Conservation (phyloP, 768 basidiomycete genomes). For the Mycena alexandri region DNA sequence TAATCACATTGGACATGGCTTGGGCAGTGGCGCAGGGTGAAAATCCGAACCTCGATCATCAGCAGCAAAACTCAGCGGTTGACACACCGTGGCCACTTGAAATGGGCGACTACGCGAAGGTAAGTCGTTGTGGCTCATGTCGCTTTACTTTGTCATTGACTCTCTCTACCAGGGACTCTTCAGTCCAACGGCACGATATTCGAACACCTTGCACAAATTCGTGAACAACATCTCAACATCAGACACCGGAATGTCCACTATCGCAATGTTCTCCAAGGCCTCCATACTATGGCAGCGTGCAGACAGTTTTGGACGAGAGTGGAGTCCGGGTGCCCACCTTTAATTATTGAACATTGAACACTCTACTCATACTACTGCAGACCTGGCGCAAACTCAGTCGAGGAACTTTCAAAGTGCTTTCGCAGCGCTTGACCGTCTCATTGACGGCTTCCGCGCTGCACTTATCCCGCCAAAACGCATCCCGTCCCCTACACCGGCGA, state of each 20-base stretch:
- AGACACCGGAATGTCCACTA: slow-evolving; percentile 7
- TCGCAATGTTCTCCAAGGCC: slow-evolving; percentile 15
- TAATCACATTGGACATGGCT: slow-evolving; percentile 47
- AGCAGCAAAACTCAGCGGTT: slow-evolving; percentile 15
- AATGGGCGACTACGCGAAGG: slow-evolving; percentile 52
- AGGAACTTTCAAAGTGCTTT: not conserved
- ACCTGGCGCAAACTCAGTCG: not conserved
- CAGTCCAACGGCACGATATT: slow-evolving; percentile 15
- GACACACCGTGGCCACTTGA: slow-evolving; percentile 56
- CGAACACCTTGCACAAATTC: slow-evolving; percentile 1
- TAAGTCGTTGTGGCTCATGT: slow-evolving; percentile 19
- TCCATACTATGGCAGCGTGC: slow-evolving; percentile 14
- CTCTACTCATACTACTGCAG: not conserved
- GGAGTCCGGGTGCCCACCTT: not conserved
- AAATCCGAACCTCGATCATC: slow-evolving; percentile 39
- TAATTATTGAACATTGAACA: not conserved
- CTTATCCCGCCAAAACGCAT: slow-evolving; percentile 1
- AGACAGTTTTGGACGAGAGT: not conserved
- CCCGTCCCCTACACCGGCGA: slow-evolving; percentile 8
- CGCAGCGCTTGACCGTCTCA: not conserved
- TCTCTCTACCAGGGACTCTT: not conserved
- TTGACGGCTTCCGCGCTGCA: slow-evolving; percentile 12
- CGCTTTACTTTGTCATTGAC: not conserved
- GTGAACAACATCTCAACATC: not conserved
- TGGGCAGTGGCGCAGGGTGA: slow-evolving; percentile 59